Conservation (phyloP, 2,329 filamentous ascomycete species). For the Penicillium sp. region DNA sequence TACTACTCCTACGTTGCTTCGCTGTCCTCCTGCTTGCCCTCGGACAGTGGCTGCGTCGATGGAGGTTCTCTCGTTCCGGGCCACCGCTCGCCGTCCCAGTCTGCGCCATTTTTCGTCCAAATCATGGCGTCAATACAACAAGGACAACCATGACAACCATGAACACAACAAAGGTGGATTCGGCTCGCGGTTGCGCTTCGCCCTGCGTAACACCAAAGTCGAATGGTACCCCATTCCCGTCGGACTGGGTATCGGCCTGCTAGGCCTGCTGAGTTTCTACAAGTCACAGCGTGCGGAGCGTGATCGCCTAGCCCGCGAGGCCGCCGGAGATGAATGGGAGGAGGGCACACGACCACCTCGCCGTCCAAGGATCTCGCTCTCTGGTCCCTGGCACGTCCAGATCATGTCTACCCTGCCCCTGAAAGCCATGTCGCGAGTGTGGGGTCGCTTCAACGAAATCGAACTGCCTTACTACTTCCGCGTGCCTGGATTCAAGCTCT, state of each 20-base stretch:
- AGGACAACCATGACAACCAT: slow-evolving; percentile 44
- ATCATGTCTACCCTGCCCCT: slow-evolving; percentile 91
- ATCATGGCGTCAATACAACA: slow-evolving; percentile 42
- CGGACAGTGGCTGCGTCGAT: slow-evolving; percentile 29
- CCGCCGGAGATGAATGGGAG: slow-evolving; percentile 35
- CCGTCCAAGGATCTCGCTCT: slow-evolving; percentile 68
- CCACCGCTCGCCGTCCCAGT: slow-evolving; percentile 32
- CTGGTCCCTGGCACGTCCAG: slow-evolving; percentile 89
- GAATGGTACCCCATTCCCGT: slow-evolving; percentile 92
- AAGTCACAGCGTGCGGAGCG: slow-evolving; percentile 62
- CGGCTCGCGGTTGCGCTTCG: slow-evolving; percentile 56
- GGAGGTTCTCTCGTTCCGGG: slow-evolving; percentile 36
- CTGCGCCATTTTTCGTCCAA: slow-evolving; percentile 43
- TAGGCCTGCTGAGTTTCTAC: slow-evolving; percentile 82
- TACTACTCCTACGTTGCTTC: slow-evolving; percentile 23
- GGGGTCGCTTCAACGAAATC: slow-evolving; percentile 90
- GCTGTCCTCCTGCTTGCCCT: slow-evolving; percentile 23
- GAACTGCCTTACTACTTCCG: slow-evolving; percentile 85
- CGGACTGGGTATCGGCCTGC: slow-evolving; percentile 78
- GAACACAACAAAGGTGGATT: slow-evolving; percentile 53
- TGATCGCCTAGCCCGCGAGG: slow-evolving; percentile 51
- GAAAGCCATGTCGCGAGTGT: slow-evolving; percentile 84
- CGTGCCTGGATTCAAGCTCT: slow-evolving; percentile 86
- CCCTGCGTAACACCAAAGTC: slow-evolving; percentile 65
- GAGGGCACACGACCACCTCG: slow-evolving; percentile 50